Evolutionary conservation across 192 early-diverging fungal species (phyloP).

Genomic region (Cetraspora pellucida): DNA sequence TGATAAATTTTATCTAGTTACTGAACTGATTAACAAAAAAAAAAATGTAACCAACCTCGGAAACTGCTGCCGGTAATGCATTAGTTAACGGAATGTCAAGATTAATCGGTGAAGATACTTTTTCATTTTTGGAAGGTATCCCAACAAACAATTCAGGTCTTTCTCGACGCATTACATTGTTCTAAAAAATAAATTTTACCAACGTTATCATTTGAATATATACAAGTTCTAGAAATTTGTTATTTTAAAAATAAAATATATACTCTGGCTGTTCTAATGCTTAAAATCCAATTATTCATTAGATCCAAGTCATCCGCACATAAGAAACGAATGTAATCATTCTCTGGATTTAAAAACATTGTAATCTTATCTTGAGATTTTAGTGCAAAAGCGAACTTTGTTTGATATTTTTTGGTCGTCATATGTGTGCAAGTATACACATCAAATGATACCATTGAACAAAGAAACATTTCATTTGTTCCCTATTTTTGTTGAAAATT

Average conservation of each 20-base stretch:
- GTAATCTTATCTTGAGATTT: conserved; percentile 76
- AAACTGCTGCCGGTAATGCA: conserved; percentile 13
- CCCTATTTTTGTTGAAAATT: background rate
- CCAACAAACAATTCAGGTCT: conserved; percentile 17
- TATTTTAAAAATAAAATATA: background rate
- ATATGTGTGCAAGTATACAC: conserved; percentile 78
- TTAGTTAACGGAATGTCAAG: conserved; percentile 2
- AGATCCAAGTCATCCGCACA: conserved; percentile 66
- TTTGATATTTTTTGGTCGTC: conserved; percentile 63
- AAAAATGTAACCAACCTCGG: background rate
- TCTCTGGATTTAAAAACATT: conserved; percentile 76
- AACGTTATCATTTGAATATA: background rate
- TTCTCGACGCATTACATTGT: background rate
- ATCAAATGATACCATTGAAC: conserved; percentile 73
- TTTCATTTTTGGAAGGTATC: background rate
- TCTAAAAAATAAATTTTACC: background rate
- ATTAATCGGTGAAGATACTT: background rate
- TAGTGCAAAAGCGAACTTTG: conserved; percentile 80
- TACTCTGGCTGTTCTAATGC: conserved; percentile 71
- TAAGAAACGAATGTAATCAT: conserved; percentile 81
- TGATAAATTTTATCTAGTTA: background rate
- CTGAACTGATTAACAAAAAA: background rate
- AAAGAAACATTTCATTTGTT: conserved; percentile 36
- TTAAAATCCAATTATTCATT: conserved; percentile 75
- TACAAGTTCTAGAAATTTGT: background rate